Conservation (phyloP, 257 asterid species). For the Solanum neorickii region DNA sequence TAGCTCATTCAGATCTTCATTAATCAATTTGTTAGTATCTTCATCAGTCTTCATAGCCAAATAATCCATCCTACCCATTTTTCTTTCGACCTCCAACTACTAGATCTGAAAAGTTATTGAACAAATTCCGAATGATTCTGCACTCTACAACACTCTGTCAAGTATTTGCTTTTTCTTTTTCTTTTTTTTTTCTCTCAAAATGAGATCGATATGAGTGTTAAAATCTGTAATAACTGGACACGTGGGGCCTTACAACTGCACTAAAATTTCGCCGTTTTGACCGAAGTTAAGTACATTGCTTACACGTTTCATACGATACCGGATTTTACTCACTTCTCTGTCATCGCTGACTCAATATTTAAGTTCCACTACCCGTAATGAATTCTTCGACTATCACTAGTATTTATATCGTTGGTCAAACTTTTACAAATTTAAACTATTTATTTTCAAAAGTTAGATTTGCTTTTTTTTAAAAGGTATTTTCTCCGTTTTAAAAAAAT, state of each 20-base stretch:
- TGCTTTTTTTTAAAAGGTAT: no score
- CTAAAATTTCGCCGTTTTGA: neutral
- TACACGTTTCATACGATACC: neutral
- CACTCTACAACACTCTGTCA: neutral
- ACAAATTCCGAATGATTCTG: neutral
- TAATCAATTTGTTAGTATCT: slow-evolving; percentile 33
- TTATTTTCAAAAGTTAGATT: no score
- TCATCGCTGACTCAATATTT: neutral
- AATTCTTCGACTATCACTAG: neutral
- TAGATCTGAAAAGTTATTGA: neutral
- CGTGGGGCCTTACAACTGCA: neutral
- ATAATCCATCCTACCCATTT: slow-evolving; percentile 61
- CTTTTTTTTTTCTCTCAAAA: no score
- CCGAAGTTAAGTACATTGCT: neutral
- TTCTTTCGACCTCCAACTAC: neutral
- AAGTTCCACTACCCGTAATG: neutral
- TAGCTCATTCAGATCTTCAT: slow-evolving; percentile 58
- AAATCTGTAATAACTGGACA: neutral
- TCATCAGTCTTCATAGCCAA: slow-evolving; percentile 49
- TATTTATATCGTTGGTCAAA: no score
- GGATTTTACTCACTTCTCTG: neutral
- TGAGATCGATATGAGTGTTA: neutral
- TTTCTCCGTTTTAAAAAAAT: no score
- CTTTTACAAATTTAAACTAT: no score
- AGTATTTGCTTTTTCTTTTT: neutral